A percentile compares a stretch with the other conserved stretches of the same genome.
Conservation (phyloP, 129 eudicot species). For the Arctium minus region DNA sequence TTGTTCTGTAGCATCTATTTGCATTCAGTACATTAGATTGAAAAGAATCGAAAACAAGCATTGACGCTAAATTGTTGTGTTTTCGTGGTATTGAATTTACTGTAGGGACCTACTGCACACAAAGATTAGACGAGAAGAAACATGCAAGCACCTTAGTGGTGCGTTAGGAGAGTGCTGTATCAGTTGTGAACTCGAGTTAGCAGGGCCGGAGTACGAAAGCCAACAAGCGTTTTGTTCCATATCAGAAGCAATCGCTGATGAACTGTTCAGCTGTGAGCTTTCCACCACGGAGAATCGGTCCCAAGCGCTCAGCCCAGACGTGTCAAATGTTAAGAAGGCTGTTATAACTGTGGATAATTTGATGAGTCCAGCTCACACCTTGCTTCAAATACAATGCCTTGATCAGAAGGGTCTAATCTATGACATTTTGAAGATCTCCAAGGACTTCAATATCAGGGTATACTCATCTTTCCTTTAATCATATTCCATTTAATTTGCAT, state of each 20-base stretch:
- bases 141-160: conserved; percentile 42
- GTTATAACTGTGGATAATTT: conserved; percentile 55
- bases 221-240: conserved; percentile 52
- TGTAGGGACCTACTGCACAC: conserved; percentile 70
- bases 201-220: conserved; percentile 63
- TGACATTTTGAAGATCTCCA: conserved; percentile 61
- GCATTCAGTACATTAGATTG: not conserved
- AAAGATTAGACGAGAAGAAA: conserved; percentile 49
- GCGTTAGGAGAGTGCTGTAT: conserved; percentile 69
- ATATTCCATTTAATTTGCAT: not conserved
- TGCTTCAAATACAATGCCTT: conserved; percentile 68
- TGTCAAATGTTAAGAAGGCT: conserved; percentile 42
- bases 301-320: conserved; percentile 55
- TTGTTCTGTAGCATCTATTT: not conserved
- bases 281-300: conserved; percentile 39
- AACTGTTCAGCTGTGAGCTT: conserved; percentile 53
- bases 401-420: conserved; percentile 79
- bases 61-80: not conserved
- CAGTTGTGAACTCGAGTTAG: conserved; percentile 70
- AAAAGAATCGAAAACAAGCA: not conserved
- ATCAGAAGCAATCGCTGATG: conserved; percentile 48
- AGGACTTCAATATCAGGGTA: conserved; percentile 66
- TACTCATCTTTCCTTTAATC: not conserved
- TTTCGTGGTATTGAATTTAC: not conserved
- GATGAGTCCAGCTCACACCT: conserved; percentile 69